phyloP scores from a whole-genome alignment of 2,329 filamentous ascomycete genomes.

The Ophiostoma perfectum region DNA sequence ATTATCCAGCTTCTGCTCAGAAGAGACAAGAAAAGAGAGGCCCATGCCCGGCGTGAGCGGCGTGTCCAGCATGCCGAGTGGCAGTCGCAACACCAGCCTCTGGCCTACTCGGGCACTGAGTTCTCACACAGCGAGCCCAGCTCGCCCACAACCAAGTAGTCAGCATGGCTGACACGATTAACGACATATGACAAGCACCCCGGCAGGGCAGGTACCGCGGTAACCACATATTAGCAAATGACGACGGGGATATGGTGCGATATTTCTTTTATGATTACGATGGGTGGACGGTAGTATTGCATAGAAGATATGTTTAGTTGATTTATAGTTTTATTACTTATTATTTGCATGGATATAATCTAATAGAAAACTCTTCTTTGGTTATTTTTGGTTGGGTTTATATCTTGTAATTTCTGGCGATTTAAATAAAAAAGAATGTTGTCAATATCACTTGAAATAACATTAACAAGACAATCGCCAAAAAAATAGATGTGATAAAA shows the following conservation, averaged over 20 bases:
- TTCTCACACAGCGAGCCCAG: neutral
- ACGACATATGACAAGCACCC: neutral
- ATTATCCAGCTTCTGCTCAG: conserved; percentile 32
- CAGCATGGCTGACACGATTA: neutral
- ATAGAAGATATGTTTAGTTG: too few species aligned
- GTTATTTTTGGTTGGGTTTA: too few species aligned
- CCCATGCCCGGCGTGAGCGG: neutral
- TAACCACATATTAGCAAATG: neutral
- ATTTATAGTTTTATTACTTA: too few species aligned
- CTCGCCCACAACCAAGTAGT: neutral
- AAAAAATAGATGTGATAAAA: neutral
- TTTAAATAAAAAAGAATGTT: neutral
- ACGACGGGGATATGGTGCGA: neutral
- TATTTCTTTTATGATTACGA: neutral
- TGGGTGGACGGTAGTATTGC: too few species aligned
- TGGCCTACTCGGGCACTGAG: neutral
- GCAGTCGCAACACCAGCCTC: neutral
- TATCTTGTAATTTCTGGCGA: too few species aligned
- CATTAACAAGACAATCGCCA: neutral
- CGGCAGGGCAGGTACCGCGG: neutral
- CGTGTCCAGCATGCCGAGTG: too few species aligned
- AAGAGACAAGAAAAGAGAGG: conserved; percentile 26
- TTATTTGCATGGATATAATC: too few species aligned
- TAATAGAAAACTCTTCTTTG: too few species aligned
- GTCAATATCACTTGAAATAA: neutral